A percentile compares a stretch with the other conserved stretches of the same genome.
These are phyloP conservation scores for Scenedesmus sp. DNA, from an alignment of 163 green algal species.

Conservation along the genomic window DNA sequence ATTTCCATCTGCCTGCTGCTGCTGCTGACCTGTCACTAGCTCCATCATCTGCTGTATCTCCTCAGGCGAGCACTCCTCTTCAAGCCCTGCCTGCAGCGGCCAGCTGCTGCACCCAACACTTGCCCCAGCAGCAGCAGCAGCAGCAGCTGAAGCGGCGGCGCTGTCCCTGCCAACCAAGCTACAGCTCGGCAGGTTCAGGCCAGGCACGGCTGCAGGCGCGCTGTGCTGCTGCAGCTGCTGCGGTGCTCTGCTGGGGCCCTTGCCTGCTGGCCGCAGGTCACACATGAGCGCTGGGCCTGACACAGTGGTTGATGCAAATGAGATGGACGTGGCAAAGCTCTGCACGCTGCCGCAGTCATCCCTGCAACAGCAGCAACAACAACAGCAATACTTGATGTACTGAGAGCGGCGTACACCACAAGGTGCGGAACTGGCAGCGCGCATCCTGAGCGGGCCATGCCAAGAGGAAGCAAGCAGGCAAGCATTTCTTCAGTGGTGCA, in stretches of 20 bases:
- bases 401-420: too few relatives aligned
- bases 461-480: too few relatives aligned
- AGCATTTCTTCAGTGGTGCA: too few relatives aligned
- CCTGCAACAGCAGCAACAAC: slow-evolving; percentile 2
- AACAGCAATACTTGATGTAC: neutral
- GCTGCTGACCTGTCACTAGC: neutral
- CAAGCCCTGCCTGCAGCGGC: neutral
- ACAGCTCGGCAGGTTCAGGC: neutral
- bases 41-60: slow-evolving; percentile 28
- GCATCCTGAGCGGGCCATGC: neutral
- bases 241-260: neutral
- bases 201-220: neutral
- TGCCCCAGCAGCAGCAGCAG: neutral
- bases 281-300: slow-evolving; percentile 22
- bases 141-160: neutral
- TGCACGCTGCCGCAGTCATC: slow-evolving; percentile 32
- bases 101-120: neutral
- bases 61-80: slow-evolving; percentile 5
- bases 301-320: slow-evolving; percentile 6
- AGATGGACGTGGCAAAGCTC: slow-evolving; percentile 31
- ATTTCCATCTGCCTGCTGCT: neutral
- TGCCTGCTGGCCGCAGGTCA: slow-evolving; percentile 30
- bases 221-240: slow-evolving; percentile 16
- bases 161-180: neutral
- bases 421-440: too few relatives aligned